Base-by-base conservation (phyloP, 108 stramenopile genomes). In the Cylindrotheca closterium region DNA sequence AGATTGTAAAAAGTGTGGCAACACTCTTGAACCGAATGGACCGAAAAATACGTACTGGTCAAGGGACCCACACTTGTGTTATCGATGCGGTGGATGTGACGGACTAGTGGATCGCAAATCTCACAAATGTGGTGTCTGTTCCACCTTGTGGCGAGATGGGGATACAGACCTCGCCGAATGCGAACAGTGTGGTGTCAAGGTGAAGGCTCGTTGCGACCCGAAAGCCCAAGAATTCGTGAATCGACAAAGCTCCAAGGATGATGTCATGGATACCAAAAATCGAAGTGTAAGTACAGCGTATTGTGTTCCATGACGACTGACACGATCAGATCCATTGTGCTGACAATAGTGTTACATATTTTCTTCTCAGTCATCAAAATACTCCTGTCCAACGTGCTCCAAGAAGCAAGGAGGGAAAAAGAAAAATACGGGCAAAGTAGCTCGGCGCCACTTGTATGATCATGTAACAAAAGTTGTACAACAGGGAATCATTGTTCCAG, bases 11-110 rank as follows among this genome's bases (percentile, higher is more conserved):
- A 60, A 61, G 46, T 82, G 81, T 42, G 32, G 55, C 2, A 82
- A 82, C 30, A 47, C 47, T 31, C 62, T 68, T 17, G 81, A 71
- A 65, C 62, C 79, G 3, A 66, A 72, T 15, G 79, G 72, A 10
- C 49, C 71, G 24, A 55, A 61, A 4, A 30, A 72, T 24, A 81
- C 70, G 48, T 67, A 79, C 45, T 89, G 88, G 88, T 84, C 83
- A 31, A 55, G 75, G 12, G 64, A 83, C 57, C 82, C 88, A 3
- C 30, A 65, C 10, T 60, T 69, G n/a, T 89, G 88, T 68, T 85
- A 68, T 53, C 34, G 77, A 22, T 85, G 84, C 57, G 88, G 88
- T 29, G 88, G 88, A 10, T 84, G 82, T 47, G 65, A 88, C 3
- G 83, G 75, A 2, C 51, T 81, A 5, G 37, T 78, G 17, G 73